These are phyloP conservation scores for Grosmannia clavigera DNA, from an alignment of 2,329 filamentous ascomycete species.

Conservation along the genomic window DNA sequence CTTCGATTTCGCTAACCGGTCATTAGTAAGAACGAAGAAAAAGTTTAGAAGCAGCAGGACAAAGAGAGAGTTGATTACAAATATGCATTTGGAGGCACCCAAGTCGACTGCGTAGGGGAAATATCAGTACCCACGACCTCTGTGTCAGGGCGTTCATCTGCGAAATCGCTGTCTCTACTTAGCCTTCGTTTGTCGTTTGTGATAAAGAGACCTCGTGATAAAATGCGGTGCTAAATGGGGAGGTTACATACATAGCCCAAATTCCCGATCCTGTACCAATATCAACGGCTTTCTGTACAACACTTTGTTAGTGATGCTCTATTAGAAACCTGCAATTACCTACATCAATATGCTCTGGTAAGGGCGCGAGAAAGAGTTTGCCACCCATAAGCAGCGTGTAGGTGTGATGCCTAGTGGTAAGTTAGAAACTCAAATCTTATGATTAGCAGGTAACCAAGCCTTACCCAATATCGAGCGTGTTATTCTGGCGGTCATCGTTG, in stretches of 20 bases:
- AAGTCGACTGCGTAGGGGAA: conserved; percentile 22
- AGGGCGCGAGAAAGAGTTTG: conserved; percentile 16
- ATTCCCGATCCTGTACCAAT: conserved; percentile 15
- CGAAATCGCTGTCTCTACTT: conserved; percentile 24
- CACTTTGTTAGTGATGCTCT: too few relatives aligned
- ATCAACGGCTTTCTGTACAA: conserved; percentile 3
- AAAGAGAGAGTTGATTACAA: background rate
- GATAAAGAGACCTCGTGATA: too few relatives aligned
- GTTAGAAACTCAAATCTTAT: background rate
- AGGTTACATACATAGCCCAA: conserved; percentile 27
- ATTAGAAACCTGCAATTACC: background rate
- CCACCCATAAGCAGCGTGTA: conserved; percentile 14
- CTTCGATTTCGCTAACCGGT: conserved; percentile 14
- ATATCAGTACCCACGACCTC: conserved; percentile 30
- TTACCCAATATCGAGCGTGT: conserved; percentile 20
- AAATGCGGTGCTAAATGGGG: background rate
- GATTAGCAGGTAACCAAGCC: background rate
- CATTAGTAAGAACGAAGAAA: background rate
- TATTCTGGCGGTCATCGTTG: conserved; percentile 20
- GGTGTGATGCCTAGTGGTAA: conserved; percentile 14
- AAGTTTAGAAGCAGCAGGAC: background rate
- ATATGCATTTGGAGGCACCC: conserved; percentile 7
- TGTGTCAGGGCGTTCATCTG: conserved; percentile 25
- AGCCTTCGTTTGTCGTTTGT: background rate
- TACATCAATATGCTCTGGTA: conserved; percentile 10